A percentile compares a stretch with the other conserved stretches of the same genome.
These are phyloP conservation scores for Backusella australiensis DNA, from an alignment of 192 early-diverging fungal genomes.

Conservation along the genomic window DNA sequence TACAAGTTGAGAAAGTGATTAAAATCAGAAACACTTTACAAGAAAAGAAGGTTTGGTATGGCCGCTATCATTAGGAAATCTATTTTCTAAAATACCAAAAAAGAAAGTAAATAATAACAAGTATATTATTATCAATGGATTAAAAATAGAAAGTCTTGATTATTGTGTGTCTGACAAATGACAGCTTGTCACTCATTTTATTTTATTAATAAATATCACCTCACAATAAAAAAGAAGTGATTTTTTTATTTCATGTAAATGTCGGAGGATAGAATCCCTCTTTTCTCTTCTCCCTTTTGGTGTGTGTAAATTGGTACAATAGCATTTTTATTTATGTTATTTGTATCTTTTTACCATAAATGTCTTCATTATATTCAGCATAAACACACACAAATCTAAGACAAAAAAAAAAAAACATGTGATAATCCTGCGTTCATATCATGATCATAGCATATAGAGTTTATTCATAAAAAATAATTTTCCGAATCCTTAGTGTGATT, in stretches of 20 bases:
- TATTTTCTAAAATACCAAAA: constrained; percentile 4
- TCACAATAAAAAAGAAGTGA: neutral
- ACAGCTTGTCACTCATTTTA: constrained; percentile 2
- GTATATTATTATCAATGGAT: neutral
- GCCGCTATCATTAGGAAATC: neutral
- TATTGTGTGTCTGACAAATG: constrained; percentile 5
- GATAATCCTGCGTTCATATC: neutral
- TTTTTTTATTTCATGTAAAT: neutral
- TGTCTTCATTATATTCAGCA: neutral
- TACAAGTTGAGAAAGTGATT: neutral
- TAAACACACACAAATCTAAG: neutral
- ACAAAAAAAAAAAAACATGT: neutral
- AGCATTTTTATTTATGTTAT: neutral
- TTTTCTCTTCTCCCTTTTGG: neutral
- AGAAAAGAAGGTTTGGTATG: neutral
- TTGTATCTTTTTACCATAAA: neutral
- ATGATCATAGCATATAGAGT: neutral
- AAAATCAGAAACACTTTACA: constrained; percentile 2
- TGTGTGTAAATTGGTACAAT: neutral
- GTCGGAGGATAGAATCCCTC: neutral
- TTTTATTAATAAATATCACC: neutral
- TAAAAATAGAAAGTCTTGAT: neutral
- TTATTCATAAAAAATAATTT: neutral
- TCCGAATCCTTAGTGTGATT: neutral
- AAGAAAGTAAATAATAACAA: neutral